Conservation (phyloP, 2,329 filamentous ascomycete genomes). For the Fusarium sp. region DNA sequence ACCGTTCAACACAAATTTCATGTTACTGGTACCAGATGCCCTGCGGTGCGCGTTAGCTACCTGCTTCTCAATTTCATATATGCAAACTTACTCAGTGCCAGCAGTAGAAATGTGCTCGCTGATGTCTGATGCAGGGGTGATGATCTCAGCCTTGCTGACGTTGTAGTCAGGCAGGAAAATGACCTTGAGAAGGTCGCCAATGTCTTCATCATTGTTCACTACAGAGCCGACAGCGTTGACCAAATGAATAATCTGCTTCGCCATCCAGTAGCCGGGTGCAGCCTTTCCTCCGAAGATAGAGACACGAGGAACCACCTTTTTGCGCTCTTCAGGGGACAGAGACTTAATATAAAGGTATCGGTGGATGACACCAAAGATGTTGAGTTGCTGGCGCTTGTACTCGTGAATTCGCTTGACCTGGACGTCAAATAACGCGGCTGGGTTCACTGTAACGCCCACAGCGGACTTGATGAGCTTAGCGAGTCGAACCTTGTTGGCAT, state of each 20-base stretch:
- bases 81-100: slow-evolving; percentile 78
- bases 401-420: slow-evolving; percentile 99
- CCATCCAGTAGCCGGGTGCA: slow-evolving; percentile 99
- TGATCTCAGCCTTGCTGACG: slow-evolving; percentile 98
- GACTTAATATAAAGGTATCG: slow-evolving; percentile 90
- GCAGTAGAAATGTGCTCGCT: slow-evolving; percentile 99
- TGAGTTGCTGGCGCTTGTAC: slow-evolving; percentile 98
- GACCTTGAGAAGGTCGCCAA: slow-evolving; percentile 95
- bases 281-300: slow-evolving; percentile 98
- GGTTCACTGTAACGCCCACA: slow-evolving; percentile 85
- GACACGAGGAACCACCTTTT: slow-evolving; percentile 87
- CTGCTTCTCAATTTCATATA: background rate
- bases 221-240: slow-evolving; percentile 91
- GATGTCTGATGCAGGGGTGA: slow-evolving; percentile 91
- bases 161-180: slow-evolving; percentile 99
- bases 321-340: slow-evolving; percentile 83
- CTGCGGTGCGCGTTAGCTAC: slow-evolving; percentile 47
- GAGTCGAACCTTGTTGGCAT: slow-evolving; percentile 91
- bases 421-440: slow-evolving; percentile 89
- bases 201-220: slow-evolving; percentile 90
- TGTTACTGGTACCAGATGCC: slow-evolving; percentile 90
- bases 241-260: slow-evolving; percentile 97
- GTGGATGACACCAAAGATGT: slow-evolving; percentile 98
- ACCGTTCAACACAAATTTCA: slow-evolving; percentile 99
- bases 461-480: slow-evolving; percentile 90